Evolutionary conservation across 495 filamentous ascomycete species (phyloP), one percentile per base, ranked within the genome.

Genomic region (Penicillium canariense): DNA sequence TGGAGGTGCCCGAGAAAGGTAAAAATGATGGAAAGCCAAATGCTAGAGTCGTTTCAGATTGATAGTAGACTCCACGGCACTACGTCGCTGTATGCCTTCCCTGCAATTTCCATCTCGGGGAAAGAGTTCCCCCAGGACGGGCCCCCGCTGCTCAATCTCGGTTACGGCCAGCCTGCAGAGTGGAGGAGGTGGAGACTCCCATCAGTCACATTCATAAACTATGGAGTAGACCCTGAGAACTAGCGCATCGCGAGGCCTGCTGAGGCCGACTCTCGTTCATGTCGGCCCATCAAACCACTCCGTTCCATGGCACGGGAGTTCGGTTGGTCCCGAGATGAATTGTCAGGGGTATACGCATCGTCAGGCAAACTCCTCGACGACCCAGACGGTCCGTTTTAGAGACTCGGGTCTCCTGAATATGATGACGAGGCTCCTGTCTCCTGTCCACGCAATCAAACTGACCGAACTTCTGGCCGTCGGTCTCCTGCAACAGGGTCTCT

Each of bases 11-110:
- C 25, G 38, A 22, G 25, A 14, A 18, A n/a, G 17, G 5, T 39
- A 23, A 43, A 27, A 27, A 17, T 22, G 12, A 40, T 25, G 17
- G 9, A 52, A 44, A 17, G 25, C 15, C 12, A 23, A 12, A 23
- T 43, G 18, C 22, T 26, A 42, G 32, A 47, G 12, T 11, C 23
- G 60, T 62, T 62, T 62, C 60, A 59, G 12, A 26, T 54, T 59
- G 39, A 56, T 39, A 45, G 18, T 25, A 36, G 10, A 35, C 15
- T 40, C 12, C 27, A 32, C 27, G 15, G 11, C n/a, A 27, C 20
- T 23, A 25, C 9, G 27, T 27, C 35, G 35, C n/a, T 12, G 10
- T 9, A 26, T 25, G 15, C 14, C 18, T 15, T 26, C 11, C 14
- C 9, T n/a, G 12, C 34, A 27, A 26, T 11, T 31, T 43, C 23